Base-by-base conservation (phyloP, 257 asterid species). In the Catharanthus roseus region DNA sequence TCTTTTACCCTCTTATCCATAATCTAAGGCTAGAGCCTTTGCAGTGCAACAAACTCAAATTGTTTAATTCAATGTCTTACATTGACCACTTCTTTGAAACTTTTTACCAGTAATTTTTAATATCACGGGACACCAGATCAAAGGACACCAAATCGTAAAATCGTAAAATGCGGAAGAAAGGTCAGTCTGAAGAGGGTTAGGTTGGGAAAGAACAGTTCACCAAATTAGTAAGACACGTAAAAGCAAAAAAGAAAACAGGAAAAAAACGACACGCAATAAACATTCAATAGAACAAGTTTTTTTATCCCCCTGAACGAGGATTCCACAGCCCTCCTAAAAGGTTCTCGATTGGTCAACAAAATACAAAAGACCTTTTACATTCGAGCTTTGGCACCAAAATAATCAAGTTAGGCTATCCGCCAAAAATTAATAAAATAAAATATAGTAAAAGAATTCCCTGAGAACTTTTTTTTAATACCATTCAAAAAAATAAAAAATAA, bases 301-400 rank as follows among this genome's bases (percentile, higher is more conserved):
- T n/a, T n/a, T n/a, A n/a, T n/a, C n/a, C n/a, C n/a, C n/a, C n/a
- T n/a, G n/a, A n/a, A n/a, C n/a, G n/a, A n/a, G 21, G 21, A 6
- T 36, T 44, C 15, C 18, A 21, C 33, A 21, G 23, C 15, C 33
- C 50, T 53, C 58, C 6, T 53, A 41, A 55, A 51, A 42, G 65
- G 63, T 36, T 53, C 23, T 23, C 51, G 8, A 31, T 38, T 36
- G 64, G 76, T 72, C 76, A 72, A 72, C 67, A 62, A 72, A 72
- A 41, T 72, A 50, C 70, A 63, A 62, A 63, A 34, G 0, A 28
- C 21, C 36, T 50, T 39, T 65, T 63, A 21, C 50, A 45, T 13
- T 58, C 16, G 18, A n/a, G n/a, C n/a, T n/a, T 3, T 29, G 7
- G 8, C 41, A 68, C 45, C 73, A 45, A 53, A 58, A 60, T 15